Conservation (phyloP, 2,329 filamentous ascomycete species). For the Fusarium continuum region DNA sequence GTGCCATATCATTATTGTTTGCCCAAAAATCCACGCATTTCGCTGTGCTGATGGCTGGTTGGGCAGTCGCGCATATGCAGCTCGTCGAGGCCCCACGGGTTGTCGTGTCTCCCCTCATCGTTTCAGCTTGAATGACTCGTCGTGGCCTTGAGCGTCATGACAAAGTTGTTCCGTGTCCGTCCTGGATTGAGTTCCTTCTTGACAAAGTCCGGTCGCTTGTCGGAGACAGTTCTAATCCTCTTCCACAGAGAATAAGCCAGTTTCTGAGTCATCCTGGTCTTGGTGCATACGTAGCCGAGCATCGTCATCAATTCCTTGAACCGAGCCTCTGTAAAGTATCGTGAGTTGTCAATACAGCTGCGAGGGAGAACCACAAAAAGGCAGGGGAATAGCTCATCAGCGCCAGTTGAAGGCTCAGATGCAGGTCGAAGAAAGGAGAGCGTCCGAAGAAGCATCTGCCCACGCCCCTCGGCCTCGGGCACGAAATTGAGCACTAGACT, state of each 20-base stretch:
- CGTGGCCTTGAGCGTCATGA: conserved; percentile 69
- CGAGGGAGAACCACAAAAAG: conserved; percentile 91
- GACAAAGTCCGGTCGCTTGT: conserved; percentile 36
- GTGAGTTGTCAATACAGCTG: conserved; percentile 87
- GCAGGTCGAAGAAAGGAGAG: conserved; percentile 70
- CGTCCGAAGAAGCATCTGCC: conserved; percentile 85
- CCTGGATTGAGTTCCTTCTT: conserved; percentile 85
- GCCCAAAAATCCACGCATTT: conserved; percentile 18
- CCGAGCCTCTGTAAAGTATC: conserved; percentile 80
- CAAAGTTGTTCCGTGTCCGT: conserved; percentile 86
- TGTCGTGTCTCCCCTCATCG: conserved; percentile 20
- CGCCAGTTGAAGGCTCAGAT: conserved; percentile 10
- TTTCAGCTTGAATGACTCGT: conserved; percentile 29
- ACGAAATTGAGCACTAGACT: conserved; percentile 96
- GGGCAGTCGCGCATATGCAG: conserved; percentile 43
- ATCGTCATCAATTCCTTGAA: conserved; percentile 77
- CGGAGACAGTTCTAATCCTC: conserved; percentile 47
- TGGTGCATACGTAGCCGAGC: conserved; percentile 74
- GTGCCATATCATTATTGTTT: conserved; percentile 12
- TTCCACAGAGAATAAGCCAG: conserved; percentile 91
- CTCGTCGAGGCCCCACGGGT: conserved; percentile 23
- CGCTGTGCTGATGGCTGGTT: conserved; percentile 26
- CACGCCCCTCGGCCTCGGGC: conserved; percentile 76
- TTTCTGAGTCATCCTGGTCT: conserved; percentile 80
- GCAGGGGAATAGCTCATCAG: conserved; percentile 64